Base-by-base conservation (phyloP, 192 early-diverging fungal species). In the Coemansia sp. region DNA sequence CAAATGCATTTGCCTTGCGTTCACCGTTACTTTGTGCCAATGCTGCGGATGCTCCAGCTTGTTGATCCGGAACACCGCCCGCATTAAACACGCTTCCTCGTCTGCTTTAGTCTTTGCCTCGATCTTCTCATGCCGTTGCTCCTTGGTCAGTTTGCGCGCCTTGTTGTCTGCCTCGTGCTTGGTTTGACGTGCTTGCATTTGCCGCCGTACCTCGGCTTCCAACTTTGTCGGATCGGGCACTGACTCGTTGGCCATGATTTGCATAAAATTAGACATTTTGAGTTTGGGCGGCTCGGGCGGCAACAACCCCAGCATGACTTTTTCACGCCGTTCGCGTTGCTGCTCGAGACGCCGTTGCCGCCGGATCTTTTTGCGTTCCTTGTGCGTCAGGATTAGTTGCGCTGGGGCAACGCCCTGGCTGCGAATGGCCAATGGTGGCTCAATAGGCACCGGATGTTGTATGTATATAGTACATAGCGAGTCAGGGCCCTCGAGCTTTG, bases 251-350 rank as follows among this genome's bases (percentile, higher is more conserved):
- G 93, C 95, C 65, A 99, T 76, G 6, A 98, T 92, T 8, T 88
- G 78, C 94, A 97, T 98, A 76, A 99, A 84, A 73, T 98, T 99
- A 55, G 88, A 86, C 59, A 97, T 86, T 54, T 89, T 91, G 29
- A 99, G 88, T 66, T 94, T 94, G 24, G 94, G 92, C 61, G 90
- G 88, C 60, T 97, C 96, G 0, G 96, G 92, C 29, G 93, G 92
- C 58, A 96, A 64, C 23, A 99, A 78, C 2, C 97, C 97, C 3
- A 99, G 81, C 54, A 93, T 87, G 50, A 96, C 92, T 62, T 95
- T 96, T 48, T 98, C 96, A 50, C 90, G 95, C 49, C 93, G 94
- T 67, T 99, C 97, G 66, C 90, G 91, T 62, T 93, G 90, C 27
- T 83, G 65, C 56, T 98, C 97, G 26, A 83, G 61, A 22, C 96